phyloP scores from a whole-genome alignment of 805 yeast genomes.

The Spathaspora sp. region DNA sequence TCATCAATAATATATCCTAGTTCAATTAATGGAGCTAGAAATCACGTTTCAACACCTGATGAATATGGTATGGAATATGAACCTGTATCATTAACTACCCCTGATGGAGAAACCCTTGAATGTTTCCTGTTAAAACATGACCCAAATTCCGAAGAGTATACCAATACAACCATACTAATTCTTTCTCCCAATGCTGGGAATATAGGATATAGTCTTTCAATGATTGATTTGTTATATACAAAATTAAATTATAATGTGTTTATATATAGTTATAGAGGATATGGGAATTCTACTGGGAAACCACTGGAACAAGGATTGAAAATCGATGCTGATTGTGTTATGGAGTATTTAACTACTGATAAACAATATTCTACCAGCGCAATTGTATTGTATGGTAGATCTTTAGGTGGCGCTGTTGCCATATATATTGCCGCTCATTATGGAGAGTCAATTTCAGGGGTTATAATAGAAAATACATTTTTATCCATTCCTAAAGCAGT shows the following conservation, averaged over 20 bases:
- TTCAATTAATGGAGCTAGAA: slow-evolving; percentile 68
- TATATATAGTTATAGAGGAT: slow-evolving; percentile 86
- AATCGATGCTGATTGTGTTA: slow-evolving; percentile 71
- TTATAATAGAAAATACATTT: slow-evolving; percentile 86
- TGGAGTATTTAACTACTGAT: slow-evolving; percentile 54
- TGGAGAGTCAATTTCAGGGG: slow-evolving; percentile 49
- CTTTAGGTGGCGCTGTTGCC: slow-evolving; percentile 94
- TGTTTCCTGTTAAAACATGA: slow-evolving; percentile 60
- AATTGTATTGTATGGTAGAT: slow-evolving; percentile 77
- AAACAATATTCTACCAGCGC: slow-evolving; percentile 49
- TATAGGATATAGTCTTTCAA: slow-evolving; percentile 85
- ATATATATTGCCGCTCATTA: slow-evolving; percentile 69
- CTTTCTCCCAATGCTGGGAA: slow-evolving; percentile 95
- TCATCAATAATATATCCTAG: slow-evolving; percentile 78
- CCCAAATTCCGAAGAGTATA: slow-evolving; percentile 28
- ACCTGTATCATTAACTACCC: slow-evolving; percentile 54
- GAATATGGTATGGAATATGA: slow-evolving; percentile 62
- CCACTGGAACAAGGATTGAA: slow-evolving; percentile 81
- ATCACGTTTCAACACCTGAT: slow-evolving; percentile 74
- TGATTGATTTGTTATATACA: slow-evolving; percentile 64
- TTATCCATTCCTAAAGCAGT: slow-evolving; percentile 65
- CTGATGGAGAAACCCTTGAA: slow-evolving; percentile 67
- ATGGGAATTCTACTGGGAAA: slow-evolving; percentile 74
- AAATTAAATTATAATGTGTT: slow-evolving; percentile 71
- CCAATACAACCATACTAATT: slow-evolving; percentile 68